phyloP scores from a whole-genome alignment of 345 rosid species.

The Nasturtium officinale region DNA sequence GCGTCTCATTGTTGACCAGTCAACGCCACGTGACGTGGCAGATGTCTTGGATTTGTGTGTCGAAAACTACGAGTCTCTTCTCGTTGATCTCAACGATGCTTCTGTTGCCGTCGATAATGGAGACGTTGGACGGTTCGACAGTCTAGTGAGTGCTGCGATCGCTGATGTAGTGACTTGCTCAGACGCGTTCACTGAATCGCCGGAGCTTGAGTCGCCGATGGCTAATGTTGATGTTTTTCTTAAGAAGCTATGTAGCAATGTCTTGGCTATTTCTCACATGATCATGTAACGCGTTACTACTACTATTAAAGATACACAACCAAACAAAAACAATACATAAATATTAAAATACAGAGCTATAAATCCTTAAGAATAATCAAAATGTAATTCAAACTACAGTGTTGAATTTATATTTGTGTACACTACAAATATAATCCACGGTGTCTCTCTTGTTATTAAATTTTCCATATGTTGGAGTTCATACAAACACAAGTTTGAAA shows the following conservation, averaged over 20 bases:
- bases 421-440: background rate
- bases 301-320: background rate
- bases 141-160: slow-evolving; percentile 32
- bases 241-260: slow-evolving; percentile 37
- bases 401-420: background rate
- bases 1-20: background rate
- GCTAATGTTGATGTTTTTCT: slow-evolving; percentile 30
- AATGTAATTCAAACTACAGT: background rate
- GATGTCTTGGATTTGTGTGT: slow-evolving; percentile 26
- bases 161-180: slow-evolving; percentile 36
- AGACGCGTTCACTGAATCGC: slow-evolving; percentile 24
- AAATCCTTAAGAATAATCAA: background rate
- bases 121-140: slow-evolving; percentile 31
- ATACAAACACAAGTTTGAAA: too few relatives aligned
- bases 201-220: slow-evolving; percentile 33
- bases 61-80: slow-evolving; percentile 27
- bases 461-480: too few relatives aligned
- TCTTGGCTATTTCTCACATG: slow-evolving; percentile 38
- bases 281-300: background rate
- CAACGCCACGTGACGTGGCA: slow-evolving; percentile 29
- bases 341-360: background rate
- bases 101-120: slow-evolving; percentile 25
- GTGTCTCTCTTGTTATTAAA: too few relatives aligned
- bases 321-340: background rate
- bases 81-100: slow-evolving; percentile 29